A percentile compares a stretch with the other conserved stretches of the same genome.
phyloP scores from a whole-genome alignment of 345 rosid genomes.

The Nasturtium officinale region DNA sequence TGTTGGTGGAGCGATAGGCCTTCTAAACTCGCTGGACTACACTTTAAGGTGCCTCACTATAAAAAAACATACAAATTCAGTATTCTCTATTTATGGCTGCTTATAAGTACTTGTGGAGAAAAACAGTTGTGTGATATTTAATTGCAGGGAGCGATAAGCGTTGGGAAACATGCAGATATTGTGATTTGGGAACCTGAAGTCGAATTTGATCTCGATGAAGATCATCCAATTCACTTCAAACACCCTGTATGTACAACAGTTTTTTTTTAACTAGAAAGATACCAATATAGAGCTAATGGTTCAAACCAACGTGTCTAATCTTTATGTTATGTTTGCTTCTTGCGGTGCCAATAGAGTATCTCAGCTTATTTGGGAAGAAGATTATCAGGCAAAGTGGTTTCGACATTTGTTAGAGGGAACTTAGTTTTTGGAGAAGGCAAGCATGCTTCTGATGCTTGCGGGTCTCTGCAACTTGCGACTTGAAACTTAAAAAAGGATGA shows the following conservation, averaged over 20 bases:
- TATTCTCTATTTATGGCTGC: not conserved
- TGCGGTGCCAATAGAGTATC: conserved; percentile 54
- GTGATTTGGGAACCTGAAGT: conserved; percentile 80
- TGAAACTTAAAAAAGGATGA: conserved; percentile 19
- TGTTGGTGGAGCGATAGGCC: conserved; percentile 95
- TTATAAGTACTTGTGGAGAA: not conserved
- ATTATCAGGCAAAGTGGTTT: conserved; percentile 74
- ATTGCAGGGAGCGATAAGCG: conserved; percentile 68
- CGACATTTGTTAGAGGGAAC: conserved; percentile 89
- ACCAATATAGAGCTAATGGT: not conserved
- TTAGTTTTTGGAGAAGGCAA: conserved; percentile 77
- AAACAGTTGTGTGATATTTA: conserved; percentile 1
- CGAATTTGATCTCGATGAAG: conserved; percentile 63
- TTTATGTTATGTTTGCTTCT: conserved; percentile 11
- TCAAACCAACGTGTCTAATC: not conserved
- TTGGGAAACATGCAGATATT: conserved; percentile 84
- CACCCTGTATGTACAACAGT: conserved; percentile 60
- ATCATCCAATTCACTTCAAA: conserved; percentile 67
- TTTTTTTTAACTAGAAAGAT: not conserved
- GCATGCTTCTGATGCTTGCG: conserved; percentile 85
- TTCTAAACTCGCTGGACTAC: conserved; percentile 75
- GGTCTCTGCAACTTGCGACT: conserved; percentile 61
- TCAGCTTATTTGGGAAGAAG: conserved; percentile 86
- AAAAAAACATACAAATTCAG: not conserved
- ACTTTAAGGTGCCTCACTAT: conserved; percentile 56